phyloP scores from a whole-genome alignment of 2,329 filamentous ascomycete species.

The Ascochyta pisi region DNA sequence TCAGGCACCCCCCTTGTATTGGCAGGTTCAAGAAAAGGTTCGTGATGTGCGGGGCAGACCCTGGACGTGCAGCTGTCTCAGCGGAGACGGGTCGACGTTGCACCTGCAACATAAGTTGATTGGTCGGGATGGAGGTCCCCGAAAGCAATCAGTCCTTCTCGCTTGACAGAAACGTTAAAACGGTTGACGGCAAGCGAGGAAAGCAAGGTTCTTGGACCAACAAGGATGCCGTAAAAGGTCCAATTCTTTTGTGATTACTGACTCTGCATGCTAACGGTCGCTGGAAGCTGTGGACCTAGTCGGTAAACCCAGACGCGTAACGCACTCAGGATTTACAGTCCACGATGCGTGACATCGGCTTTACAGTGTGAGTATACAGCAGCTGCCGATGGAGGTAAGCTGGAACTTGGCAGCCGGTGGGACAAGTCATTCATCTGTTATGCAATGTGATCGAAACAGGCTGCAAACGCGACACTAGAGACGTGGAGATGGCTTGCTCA shows the following conservation, averaged over 20 bases:
- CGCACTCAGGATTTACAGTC: neutral
- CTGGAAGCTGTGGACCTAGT: neutral
- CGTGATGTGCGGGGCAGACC: slow-evolving; percentile 3
- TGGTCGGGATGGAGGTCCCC: neutral
- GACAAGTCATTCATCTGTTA: neutral
- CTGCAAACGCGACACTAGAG: neutral
- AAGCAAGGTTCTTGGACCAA: neutral
- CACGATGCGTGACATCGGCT: slow-evolving; percentile 12
- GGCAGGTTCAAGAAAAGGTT: neutral
- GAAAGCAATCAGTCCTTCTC: neutral
- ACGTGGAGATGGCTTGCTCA: no score
- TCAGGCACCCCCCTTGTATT: no score
- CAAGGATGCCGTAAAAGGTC: neutral
- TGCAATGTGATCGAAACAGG: neutral
- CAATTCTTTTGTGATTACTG: neutral
- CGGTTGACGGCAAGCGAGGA: neutral
- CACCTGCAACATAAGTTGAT: neutral
- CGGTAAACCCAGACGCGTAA: neutral
- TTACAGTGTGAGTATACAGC: neutral
- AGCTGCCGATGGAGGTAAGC: no score
- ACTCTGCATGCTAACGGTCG: neutral
- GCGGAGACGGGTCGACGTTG: slow-evolving; percentile 1
- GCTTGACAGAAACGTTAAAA: neutral
- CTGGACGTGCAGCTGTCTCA: slow-evolving; percentile 8
- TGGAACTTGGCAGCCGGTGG: neutral